phyloP scores from a whole-genome alignment of 1,284 basidiomycete species.

The Microbotryomycetes sp. region DNA sequence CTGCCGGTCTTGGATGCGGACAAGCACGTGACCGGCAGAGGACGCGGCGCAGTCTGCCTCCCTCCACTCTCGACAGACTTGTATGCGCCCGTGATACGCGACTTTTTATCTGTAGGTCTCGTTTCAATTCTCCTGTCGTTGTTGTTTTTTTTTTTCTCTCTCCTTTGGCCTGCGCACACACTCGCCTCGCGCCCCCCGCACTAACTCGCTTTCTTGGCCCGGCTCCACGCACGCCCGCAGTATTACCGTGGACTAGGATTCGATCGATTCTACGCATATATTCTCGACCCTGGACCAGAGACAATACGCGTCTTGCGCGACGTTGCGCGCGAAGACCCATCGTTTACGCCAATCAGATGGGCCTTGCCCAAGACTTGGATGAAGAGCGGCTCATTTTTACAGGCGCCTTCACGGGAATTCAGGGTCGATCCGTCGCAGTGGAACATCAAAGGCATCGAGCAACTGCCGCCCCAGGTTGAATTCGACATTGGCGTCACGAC shows the following conservation, averaged over 20 bases:
- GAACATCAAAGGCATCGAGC: background rate
- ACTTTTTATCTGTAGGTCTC: background rate
- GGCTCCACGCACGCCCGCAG: background rate
- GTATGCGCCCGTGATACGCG: constrained; percentile 4
- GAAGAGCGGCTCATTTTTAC: background rate
- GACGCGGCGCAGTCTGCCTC: constrained; percentile 3
- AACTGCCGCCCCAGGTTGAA: background rate
- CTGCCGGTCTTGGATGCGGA: background rate
- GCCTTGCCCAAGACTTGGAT: constrained; percentile 1
- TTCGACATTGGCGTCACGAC: background rate
- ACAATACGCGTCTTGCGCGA: constrained; percentile 5
- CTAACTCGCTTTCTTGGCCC: background rate
- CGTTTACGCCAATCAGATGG: constrained; percentile 5
- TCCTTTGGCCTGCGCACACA: too few relatives aligned
- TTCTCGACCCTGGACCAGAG: constrained; percentile 10
- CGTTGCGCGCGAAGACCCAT: background rate
- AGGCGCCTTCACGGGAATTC: background rate
- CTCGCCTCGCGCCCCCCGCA: background rate
- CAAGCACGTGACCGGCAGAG: background rate
- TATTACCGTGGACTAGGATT: constrained; percentile 10
- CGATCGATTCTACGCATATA: constrained; percentile 8
- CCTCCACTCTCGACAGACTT: constrained; percentile 2
- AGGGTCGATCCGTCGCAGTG: constrained; percentile 1
- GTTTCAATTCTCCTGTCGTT: background rate
- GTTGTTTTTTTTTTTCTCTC: background rate